A percentile compares a stretch with the other conserved stretches of the same genome.
Conservation (phyloP, 192 early-diverging fungal genomes). For the Kappamyces sp. region DNA sequence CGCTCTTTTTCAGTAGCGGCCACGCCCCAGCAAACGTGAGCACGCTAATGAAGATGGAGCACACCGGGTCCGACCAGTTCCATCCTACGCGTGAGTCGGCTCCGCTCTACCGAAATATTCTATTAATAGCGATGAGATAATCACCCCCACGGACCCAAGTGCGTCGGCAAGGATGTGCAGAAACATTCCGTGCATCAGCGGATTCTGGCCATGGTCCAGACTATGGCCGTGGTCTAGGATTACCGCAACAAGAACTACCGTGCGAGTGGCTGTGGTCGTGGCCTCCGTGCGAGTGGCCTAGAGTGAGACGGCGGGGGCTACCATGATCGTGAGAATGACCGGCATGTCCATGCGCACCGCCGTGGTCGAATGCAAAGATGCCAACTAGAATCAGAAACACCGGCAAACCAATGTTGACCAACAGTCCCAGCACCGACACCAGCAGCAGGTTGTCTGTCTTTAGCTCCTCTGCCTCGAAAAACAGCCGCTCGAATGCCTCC, state of each 20-base stretch:
- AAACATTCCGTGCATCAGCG: conserved; percentile 92
- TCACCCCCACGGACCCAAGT: conserved; percentile 91
- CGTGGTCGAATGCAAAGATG: conserved; percentile 84
- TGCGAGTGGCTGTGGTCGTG: conserved; percentile 22
- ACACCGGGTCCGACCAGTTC: conserved; percentile 92
- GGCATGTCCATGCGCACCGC: conserved; percentile 56
- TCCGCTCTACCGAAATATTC: conserved; percentile 59
- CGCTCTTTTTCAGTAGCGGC: conserved; percentile 73
- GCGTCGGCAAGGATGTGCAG: conserved; percentile 93
- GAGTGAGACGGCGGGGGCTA: neutral
- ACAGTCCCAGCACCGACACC: conserved; percentile 82
- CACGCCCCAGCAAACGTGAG: conserved; percentile 81
- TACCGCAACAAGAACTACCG: conserved; percentile 17
- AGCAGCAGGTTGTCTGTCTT: conserved; percentile 77
- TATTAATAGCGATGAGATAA: conserved; percentile 87
- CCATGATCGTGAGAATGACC: conserved; percentile 45
- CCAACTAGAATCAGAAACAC: conserved; percentile 48
- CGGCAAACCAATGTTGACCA: conserved; percentile 70
- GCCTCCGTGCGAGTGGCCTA: conserved; percentile 6
- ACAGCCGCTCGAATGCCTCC: conserved; percentile 82
- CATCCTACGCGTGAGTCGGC: conserved; percentile 47
- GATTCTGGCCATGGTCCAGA: conserved; percentile 50
- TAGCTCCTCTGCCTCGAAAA: conserved; percentile 75
- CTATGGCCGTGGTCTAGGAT: conserved; percentile 43
- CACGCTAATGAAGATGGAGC: conserved; percentile 84